Conservation (phyloP, 2,329 filamentous ascomycete genomes). For the Clonostachys solani region DNA sequence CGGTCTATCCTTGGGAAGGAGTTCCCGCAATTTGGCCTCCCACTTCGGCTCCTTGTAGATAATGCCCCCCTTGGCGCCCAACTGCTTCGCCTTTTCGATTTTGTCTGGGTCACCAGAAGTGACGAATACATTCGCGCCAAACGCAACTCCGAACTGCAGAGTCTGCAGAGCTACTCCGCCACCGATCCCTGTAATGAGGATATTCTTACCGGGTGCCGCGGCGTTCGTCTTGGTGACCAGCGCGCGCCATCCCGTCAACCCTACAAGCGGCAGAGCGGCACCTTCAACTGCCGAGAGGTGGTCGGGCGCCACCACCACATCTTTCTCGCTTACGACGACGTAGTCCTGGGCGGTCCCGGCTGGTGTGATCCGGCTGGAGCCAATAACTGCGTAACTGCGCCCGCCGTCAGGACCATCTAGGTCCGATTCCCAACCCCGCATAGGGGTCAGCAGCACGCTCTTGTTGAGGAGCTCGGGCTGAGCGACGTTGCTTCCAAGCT, state of each 20-base stretch:
- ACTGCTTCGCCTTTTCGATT: conserved; percentile 62
- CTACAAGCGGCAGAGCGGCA: conserved; percentile 80
- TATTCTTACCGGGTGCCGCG: conserved; percentile 60
- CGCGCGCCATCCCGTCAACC: conserved; percentile 84
- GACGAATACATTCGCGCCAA: conserved; percentile 76
- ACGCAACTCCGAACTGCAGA: conserved; percentile 72
- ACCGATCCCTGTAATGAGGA: conserved; percentile 87
- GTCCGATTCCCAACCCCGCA: conserved; percentile 69
- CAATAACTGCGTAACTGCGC: conserved; percentile 47
- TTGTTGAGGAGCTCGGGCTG: conserved; percentile 42
- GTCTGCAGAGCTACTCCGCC: conserved; percentile 85
- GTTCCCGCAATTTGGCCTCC: conserved; percentile 67
- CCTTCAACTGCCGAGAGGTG: conserved; percentile 73
- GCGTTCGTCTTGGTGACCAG: conserved; percentile 73
- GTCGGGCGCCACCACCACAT: conserved; percentile 71
- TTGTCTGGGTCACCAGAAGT: conserved; percentile 73
- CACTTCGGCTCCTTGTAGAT: conserved; percentile 74
- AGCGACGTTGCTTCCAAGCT: conserved; percentile 47
- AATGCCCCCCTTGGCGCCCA: conserved; percentile 82
- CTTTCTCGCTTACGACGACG: conserved; percentile 61
- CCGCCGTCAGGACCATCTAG: conserved; percentile 69
- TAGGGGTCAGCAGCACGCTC: conserved; percentile 75
- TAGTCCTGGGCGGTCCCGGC: conserved; percentile 74
- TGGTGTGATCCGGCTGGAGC: conserved; percentile 57
- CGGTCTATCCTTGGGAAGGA: conserved; percentile 61